Conservation (phyloP, 345 rosid species). For the Zanthoxylum bungeanum region DNA sequence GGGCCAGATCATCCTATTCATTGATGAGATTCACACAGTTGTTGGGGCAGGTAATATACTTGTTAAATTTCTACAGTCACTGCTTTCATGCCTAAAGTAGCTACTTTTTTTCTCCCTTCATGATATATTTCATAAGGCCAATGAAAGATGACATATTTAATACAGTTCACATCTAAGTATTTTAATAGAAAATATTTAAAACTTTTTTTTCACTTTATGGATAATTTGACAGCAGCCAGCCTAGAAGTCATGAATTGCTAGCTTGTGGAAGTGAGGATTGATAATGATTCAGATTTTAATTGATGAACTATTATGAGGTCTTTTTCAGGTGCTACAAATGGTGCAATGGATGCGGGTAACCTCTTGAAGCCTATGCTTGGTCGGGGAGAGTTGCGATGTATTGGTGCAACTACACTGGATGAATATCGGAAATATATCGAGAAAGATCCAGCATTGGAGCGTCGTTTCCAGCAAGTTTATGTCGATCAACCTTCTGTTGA, state of each 20-base stretch:
- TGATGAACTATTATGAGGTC: neutral
- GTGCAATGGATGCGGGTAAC: constrained; percentile 99
- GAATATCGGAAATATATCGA: constrained; percentile 96
- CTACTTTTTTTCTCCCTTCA: neutral
- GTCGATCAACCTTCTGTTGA: constrained; percentile 97
- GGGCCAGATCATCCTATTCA: constrained; percentile 86
- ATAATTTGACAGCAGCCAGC: neutral
- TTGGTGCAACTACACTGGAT: constrained; percentile 96
- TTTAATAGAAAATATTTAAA: neutral
- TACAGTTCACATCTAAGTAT: neutral
- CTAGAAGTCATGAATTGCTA: neutral
- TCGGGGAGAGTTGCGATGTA: constrained; percentile 93
- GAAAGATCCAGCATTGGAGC: constrained; percentile 99
- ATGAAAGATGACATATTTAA: neutral
- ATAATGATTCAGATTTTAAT: neutral
- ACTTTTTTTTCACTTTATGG: neutral
- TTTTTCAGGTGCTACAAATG: constrained; percentile 92
- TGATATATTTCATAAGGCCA: neutral
- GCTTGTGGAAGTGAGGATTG: neutral
- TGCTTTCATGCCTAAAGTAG: neutral
- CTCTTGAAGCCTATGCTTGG: constrained; percentile 99
- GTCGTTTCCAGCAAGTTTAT: constrained; percentile 97
- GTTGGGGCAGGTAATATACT: constrained; percentile 87
- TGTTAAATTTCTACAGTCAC: neutral
- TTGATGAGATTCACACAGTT: constrained; percentile 98